Percentiles rank a stretch among this genome's conserved stretches.
Conservation (phyloP, 768 basidiomycete genomes). For the Lyophyllum atratum region DNA sequence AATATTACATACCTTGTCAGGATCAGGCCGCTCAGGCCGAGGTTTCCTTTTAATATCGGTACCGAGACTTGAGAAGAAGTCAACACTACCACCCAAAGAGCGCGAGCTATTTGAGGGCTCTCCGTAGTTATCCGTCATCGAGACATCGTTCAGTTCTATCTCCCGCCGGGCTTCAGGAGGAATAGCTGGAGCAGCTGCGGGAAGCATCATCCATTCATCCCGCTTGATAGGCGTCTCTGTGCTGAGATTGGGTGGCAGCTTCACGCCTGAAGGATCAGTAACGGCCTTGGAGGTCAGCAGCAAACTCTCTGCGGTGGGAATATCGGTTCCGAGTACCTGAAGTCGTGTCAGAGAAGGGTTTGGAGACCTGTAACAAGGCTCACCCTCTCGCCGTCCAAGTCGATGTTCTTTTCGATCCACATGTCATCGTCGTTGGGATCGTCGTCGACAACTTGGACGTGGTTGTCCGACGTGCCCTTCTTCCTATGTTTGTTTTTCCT, state of each 20-base stretch:
- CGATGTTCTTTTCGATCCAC: slow-evolving; percentile 90
- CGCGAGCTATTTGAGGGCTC: slow-evolving; percentile 47
- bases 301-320: slow-evolving; percentile 76
- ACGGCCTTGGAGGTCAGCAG: slow-evolving; percentile 64
- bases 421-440: slow-evolving; percentile 73
- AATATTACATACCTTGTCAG: slow-evolving; percentile 60
- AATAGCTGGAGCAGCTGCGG: slow-evolving; percentile 31
- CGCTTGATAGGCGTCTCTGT: slow-evolving; percentile 59
- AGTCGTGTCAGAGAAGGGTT: slow-evolving; percentile 12
- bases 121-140: slow-evolving; percentile 68
- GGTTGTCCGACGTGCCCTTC: slow-evolving; percentile 43
- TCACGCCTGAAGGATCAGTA: slow-evolving; percentile 41
- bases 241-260: slow-evolving; percentile 45
- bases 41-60: slow-evolving; percentile 70
- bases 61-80: slow-evolving; percentile 91
- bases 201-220: slow-evolving; percentile 90
- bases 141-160: slow-evolving; percentile 40
- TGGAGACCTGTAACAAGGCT: slow-evolving; percentile 25
- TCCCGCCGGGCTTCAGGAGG: slow-evolving; percentile 26
- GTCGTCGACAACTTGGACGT: slow-evolving; percentile 62
- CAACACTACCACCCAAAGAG: slow-evolving; percentile 59
- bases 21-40: slow-evolving; percentile 58
- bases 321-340: slow-evolving; percentile 68
- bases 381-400: slow-evolving; percentile 75
- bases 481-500: slow-evolving; percentile 42